Conservation (phyloP, 345 rosid species). For the Diplotaxis tenuifolia region DNA sequence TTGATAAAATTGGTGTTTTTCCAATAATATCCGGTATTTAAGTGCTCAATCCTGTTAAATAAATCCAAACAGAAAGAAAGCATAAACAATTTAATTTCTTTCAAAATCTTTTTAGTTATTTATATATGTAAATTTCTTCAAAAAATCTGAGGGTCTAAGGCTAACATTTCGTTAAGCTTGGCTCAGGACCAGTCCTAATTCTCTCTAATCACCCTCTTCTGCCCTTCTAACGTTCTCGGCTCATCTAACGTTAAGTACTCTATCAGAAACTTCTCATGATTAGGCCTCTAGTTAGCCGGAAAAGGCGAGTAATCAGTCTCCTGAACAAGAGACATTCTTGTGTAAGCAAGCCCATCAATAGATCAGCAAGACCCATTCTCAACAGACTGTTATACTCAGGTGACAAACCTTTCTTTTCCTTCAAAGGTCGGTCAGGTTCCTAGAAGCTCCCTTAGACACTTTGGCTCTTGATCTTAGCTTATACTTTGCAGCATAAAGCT, state of each 20-base stretch:
- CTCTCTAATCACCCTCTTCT: constrained; percentile 54
- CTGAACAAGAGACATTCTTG: constrained; percentile 93
- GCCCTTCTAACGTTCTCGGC: constrained; percentile 73
- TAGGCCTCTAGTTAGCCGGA: constrained; percentile 81
- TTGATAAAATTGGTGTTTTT: not conserved
- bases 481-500: constrained; percentile 94
- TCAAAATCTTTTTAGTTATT: too few relatives aligned
- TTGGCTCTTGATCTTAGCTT: constrained; percentile 91
- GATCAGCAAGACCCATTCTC: constrained; percentile 93
- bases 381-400: constrained; percentile 80
- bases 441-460: constrained; percentile 70
- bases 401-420: constrained; percentile 89
- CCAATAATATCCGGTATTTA: not conserved
- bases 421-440: constrained; percentile 74
- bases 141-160: too few relatives aligned
- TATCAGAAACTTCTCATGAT: constrained; percentile 69
- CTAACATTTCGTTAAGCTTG: too few relatives aligned
- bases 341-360: constrained; percentile 84
- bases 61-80: not conserved
- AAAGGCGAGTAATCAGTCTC: constrained; percentile 88
- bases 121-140: too few relatives aligned
- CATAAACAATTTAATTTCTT: too few relatives aligned
- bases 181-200: too few relatives aligned
- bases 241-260: constrained; percentile 78
- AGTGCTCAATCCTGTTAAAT: not conserved